Conservation (phyloP, 129 eudicot species). For the Pseudognaphalium luteoalbum region DNA sequence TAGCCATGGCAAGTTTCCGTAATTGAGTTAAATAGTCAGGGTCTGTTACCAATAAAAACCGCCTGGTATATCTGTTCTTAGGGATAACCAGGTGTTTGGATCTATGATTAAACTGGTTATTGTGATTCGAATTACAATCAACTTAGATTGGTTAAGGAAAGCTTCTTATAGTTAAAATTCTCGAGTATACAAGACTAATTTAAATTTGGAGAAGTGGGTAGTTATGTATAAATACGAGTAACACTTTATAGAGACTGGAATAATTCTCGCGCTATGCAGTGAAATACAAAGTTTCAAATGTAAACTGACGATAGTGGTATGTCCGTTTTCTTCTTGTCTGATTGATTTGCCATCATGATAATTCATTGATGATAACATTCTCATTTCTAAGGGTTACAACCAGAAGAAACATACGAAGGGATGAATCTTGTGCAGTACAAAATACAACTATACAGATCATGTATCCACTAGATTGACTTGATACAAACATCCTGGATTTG, state of each 20-base stretch:
- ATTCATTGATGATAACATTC: no score
- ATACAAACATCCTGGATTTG: slow-evolving; percentile 10
- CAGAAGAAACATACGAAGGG: background rate
- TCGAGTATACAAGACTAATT: background rate
- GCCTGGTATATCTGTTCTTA: background rate
- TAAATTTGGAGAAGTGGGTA: no score
- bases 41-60: background rate
- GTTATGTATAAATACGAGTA: no score
- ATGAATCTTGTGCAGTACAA: background rate
- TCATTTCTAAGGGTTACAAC: no score
- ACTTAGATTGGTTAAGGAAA: background rate
- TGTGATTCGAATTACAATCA: background rate
- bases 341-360: no score
- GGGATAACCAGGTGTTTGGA: background rate
- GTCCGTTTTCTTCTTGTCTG: no score
- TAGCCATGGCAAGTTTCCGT: background rate
- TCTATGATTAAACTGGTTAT: background rate
- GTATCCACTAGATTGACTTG: background rate
- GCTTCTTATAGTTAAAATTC: background rate
- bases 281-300: no score
- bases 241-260: no score
- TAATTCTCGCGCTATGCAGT: no score
- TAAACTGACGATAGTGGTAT: no score
- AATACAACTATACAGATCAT: background rate
- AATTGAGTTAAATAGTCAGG: background rate